These are phyloP conservation scores for Cercospora sesami DNA, from an alignment of 2,329 filamentous ascomycete genomes.

Conservation along the genomic window DNA sequence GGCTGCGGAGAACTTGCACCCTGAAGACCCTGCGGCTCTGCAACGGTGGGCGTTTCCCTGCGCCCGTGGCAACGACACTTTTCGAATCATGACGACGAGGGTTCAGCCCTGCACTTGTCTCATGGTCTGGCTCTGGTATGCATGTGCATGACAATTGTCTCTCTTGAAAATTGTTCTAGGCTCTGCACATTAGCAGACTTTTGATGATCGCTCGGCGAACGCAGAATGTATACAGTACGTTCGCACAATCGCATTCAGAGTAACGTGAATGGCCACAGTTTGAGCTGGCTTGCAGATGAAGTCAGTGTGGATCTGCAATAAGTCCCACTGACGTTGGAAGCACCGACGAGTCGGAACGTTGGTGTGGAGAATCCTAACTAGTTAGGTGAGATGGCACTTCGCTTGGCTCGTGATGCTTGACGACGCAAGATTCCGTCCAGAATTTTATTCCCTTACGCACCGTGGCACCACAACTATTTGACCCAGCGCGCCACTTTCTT, in stretches of 20 bases:
- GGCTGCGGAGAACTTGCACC: conserved; percentile 11
- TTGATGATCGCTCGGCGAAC: neutral
- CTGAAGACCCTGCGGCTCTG: conserved; percentile 16
- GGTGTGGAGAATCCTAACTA: conserved; percentile 5
- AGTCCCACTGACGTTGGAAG: conserved; percentile 11
- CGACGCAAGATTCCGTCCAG: conserved; percentile 1
- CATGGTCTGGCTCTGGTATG: neutral
- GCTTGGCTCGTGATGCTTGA: conserved; percentile 13
- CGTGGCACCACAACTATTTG: neutral
- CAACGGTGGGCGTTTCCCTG: neutral
- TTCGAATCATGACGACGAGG: conserved; percentile 1
- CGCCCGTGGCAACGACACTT: neutral
- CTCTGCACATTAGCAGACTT: neutral
- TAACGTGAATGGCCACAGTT: conserved; percentile 1
- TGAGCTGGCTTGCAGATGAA: conserved; percentile 2
- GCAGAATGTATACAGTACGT: neutral
- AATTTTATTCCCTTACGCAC: neutral
- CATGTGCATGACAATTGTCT: neutral
- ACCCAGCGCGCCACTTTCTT: neutral
- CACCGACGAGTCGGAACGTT: neutral
- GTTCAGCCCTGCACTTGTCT: conserved; percentile 5
- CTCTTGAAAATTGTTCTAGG: neutral
- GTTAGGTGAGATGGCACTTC: neutral
- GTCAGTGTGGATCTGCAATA: conserved; percentile 11
- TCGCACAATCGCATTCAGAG: conserved; percentile 1